Conservation (phyloP, 768 basidiomycete species). For the Boletus fagicola region DNA sequence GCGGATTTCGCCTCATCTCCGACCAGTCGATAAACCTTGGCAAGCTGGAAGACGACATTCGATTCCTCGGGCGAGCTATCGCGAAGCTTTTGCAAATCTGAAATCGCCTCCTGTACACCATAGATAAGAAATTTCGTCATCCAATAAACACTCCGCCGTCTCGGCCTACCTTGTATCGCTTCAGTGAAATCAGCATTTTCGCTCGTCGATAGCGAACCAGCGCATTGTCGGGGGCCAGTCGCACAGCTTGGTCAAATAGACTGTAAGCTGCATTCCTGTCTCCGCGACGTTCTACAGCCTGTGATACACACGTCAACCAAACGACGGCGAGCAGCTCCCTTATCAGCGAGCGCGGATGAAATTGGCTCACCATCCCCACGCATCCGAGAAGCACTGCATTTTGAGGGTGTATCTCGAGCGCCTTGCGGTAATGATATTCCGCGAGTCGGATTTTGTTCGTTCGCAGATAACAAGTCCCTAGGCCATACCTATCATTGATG, state of each 20-base stretch:
- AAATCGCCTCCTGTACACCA: constrained; percentile 64
- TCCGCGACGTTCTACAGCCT: constrained; percentile 88
- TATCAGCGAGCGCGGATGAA: constrained; percentile 18
- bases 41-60: constrained; percentile 95
- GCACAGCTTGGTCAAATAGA: constrained; percentile 79
- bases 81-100: constrained; percentile 77
- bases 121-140: constrained; percentile 24
- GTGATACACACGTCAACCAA: constrained; percentile 24
- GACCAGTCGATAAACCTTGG: constrained; percentile 81
- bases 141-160: constrained; percentile 22
- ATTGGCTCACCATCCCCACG: constrained; percentile 83
- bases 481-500: constrained; percentile 78
- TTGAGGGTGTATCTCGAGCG: constrained; percentile 87
- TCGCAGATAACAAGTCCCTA: constrained; percentile 93
- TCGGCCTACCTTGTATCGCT: constrained; percentile 70
- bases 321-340: constrained; percentile 10
- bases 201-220: constrained; percentile 93
- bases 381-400: constrained; percentile 97
- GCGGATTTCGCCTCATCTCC: constrained; percentile 80
- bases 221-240: constrained; percentile 81
- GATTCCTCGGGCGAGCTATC: constrained; percentile 90
- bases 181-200: constrained; percentile 83
- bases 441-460: constrained; percentile 92
- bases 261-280: constrained; percentile 72
- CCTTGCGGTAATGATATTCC: constrained; percentile 94